Evolutionary conservation across 2,329 filamentous ascomycete species (phyloP).

Genomic region (Sarocladium brachiariae): DNA sequence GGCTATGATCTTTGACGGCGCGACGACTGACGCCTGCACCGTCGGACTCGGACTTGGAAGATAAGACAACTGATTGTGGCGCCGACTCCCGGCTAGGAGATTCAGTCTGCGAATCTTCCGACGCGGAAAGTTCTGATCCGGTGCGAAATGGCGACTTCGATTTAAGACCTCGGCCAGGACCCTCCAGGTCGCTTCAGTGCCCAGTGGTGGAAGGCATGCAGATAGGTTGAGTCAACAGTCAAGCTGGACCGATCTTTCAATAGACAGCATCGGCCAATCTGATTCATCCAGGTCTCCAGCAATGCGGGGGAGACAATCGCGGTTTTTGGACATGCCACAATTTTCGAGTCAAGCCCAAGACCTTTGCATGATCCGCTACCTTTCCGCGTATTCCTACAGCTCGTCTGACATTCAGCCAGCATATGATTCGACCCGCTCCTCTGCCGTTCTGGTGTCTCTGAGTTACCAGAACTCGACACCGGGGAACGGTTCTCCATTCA

Average conservation of each 20-base stretch:
- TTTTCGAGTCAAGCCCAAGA: slow-evolving; percentile 20
- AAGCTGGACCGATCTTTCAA: slow-evolving; percentile 54
- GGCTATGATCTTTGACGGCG: slow-evolving; percentile 24
- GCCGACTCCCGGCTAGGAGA: slow-evolving; percentile 23
- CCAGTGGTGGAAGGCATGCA: slow-evolving; percentile 28
- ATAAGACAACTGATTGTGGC: slow-evolving; percentile 21
- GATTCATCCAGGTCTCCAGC: slow-evolving; percentile 22
- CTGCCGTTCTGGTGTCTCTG: slow-evolving; percentile 16
- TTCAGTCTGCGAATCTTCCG: slow-evolving; percentile 35
- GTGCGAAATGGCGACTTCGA: slow-evolving; percentile 20
- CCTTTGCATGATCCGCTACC: not conserved
- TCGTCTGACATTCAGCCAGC: slow-evolving; percentile 2
- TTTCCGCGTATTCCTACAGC: not conserved
- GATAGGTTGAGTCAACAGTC: slow-evolving; percentile 48
- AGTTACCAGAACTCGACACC: slow-evolving; percentile 44
- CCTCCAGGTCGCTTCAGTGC: slow-evolving; percentile 40
- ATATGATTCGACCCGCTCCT: slow-evolving; percentile 18
- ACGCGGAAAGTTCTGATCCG: slow-evolving; percentile 16
- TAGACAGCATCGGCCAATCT: slow-evolving; percentile 43
- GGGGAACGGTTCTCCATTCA: slow-evolving; percentile 44
- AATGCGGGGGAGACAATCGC: slow-evolving; percentile 21
- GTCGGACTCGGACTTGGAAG: slow-evolving; percentile 28
- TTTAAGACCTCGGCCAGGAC: slow-evolving; percentile 25
- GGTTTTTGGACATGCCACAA: slow-evolving; percentile 25
- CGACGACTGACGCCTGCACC: slow-evolving; percentile 27